Conservation (phyloP, 106 monocot genomes). For the Dendrobium catenatum region DNA sequence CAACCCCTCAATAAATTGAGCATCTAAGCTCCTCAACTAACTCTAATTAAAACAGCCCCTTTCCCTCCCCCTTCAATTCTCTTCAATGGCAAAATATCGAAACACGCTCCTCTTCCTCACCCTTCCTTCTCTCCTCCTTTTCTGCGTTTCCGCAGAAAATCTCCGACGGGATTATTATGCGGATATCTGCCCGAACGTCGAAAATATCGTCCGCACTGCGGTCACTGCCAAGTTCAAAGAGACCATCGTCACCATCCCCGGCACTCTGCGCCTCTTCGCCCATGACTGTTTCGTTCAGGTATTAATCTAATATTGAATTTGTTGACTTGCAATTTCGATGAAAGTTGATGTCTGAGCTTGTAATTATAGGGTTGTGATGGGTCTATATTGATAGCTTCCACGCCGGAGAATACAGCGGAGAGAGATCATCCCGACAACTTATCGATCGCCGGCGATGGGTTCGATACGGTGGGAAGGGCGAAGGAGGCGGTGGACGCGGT, state of each 20-base stretch:
- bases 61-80: neutral
- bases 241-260: slow-evolving; percentile 43
- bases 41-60: neutral
- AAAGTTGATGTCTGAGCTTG: neutral
- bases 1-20: too few species aligned
- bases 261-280: slow-evolving; percentile 50
- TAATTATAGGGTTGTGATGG: slow-evolving; percentile 56
- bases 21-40: neutral
- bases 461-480: slow-evolving; percentile 58
- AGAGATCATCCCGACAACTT: slow-evolving; percentile 47
- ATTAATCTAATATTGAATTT: neutral
- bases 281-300: slow-evolving; percentile 43
- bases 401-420: slow-evolving; percentile 39
- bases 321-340: neutral
- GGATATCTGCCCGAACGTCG: slow-evolving; percentile 44
- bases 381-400: slow-evolving; percentile 37
- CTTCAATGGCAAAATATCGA: neutral
- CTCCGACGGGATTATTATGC: slow-evolving; percentile 44
- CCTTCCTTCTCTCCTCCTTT: neutral
- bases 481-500: slow-evolving; percentile 63
- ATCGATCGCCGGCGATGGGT: slow-evolving; percentile 62
- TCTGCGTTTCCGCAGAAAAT: slow-evolving; percentile 1
- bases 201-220: slow-evolving; percentile 28
- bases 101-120: slow-evolving; percentile 1
- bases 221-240: slow-evolving; percentile 29